A percentile compares a stretch with the other conserved stretches of the same genome.
phyloP scores from a whole-genome alignment of 306 rosid species.

The Sophora flavescens region DNA sequence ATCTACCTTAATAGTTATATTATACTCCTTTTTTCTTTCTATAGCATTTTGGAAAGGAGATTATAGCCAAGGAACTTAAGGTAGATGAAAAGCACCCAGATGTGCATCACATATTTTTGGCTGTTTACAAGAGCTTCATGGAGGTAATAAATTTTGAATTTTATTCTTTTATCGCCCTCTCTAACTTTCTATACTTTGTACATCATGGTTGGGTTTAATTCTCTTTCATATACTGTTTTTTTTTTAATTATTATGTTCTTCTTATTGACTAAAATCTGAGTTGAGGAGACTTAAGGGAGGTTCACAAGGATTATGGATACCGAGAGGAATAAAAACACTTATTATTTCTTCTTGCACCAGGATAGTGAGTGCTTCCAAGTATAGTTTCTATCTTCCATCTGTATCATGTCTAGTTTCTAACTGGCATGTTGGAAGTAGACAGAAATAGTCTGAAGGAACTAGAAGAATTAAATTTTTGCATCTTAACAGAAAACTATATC shows the following conservation, averaged over 20 bases:
- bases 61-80: constrained; percentile 91
- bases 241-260: constrained; percentile 19
- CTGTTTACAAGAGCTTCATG: constrained; percentile 94
- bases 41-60: constrained; percentile 97
- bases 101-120: constrained; percentile 80
- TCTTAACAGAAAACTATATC: background rate
- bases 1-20: constrained; percentile 21
- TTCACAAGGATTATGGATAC: constrained; percentile 10
- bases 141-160: constrained; percentile 65
- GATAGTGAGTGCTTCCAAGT: background rate
- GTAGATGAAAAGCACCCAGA: constrained; percentile 80
- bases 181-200: background rate
- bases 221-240: background rate
- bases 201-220: constrained; percentile 8
- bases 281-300: background rate
- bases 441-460: constrained; percentile 7
- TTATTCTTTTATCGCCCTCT: background rate
- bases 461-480: background rate
- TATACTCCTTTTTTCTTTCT: background rate
- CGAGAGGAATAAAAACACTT: background rate
- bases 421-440: background rate
- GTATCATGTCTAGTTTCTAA: constrained; percentile 2
- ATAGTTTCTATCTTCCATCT: constrained; percentile 15
- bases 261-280: background rate
- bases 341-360: constrained; percentile 16